A percentile compares a stretch with the other conserved stretches of the same genome.
These are phyloP conservation scores for Hyaloperonospora arabidopsidis DNA, from an alignment of 352 stramenopile species.

Conservation along the genomic window DNA sequence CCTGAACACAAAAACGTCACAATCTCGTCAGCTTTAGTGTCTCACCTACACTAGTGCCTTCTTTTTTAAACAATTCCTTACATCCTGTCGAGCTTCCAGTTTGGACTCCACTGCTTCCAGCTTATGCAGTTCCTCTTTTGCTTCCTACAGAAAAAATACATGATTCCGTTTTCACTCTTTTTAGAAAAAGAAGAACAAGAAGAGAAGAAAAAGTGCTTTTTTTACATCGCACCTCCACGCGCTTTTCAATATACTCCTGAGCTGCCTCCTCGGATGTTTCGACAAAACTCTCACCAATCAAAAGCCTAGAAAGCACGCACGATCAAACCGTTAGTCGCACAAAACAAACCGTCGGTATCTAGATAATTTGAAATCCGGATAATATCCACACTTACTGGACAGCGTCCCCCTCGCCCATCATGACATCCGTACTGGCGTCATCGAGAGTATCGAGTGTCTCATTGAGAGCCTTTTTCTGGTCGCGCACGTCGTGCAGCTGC, in stretches of 20 bases:
- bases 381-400: conserved; percentile 42
- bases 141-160: conserved; percentile 25
- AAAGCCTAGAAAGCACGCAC: conserved; percentile 42
- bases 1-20: conserved; percentile 18
- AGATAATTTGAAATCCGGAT: not conserved
- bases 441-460: conserved; percentile 93
- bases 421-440: conserved; percentile 95
- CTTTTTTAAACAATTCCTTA: conserved; percentile 20
- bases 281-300: conserved; percentile 95
- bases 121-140: conserved; percentile 73
- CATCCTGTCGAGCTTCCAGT: conserved; percentile 85
- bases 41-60: not conserved
- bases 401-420: conserved; percentile 90
- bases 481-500: conserved; percentile 86
- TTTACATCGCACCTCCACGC: conserved; percentile 56
- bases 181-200: too few species aligned
- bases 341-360: not conserved
- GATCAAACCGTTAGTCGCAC: not conserved
- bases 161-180: not conserved
- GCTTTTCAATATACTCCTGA: conserved; percentile 89
- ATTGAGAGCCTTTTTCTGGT: conserved; percentile 88
- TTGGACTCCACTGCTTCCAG: conserved; percentile 80
- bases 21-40: conserved; percentile 4
- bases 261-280: conserved; percentile 90
- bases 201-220: not conserved